Percentiles rank a stretch among this genome's conserved stretches.
phyloP scores from a whole-genome alignment of 352 stramenopile species.

The Pythium dissimile region DNA sequence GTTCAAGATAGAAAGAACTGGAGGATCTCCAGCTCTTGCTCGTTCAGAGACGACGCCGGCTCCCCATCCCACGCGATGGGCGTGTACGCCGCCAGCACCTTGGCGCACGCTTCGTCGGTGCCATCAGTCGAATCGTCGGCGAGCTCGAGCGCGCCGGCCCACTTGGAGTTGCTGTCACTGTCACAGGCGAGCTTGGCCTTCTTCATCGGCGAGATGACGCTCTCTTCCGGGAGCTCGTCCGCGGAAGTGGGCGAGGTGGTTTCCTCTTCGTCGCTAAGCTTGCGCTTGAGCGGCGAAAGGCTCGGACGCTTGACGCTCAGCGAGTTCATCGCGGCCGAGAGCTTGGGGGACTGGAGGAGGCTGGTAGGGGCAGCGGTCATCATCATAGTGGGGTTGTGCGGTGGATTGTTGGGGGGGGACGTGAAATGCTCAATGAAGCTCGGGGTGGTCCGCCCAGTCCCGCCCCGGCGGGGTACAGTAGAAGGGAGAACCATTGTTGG shows the following conservation, averaged over 20 bases:
- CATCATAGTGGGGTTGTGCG: constrained; percentile 12
- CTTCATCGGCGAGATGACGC: constrained; percentile 16
- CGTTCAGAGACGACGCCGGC: not conserved
- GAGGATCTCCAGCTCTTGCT: constrained; percentile 18
- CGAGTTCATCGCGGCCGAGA: constrained; percentile 14
- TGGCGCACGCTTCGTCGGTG: constrained; percentile 16
- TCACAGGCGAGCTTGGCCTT: constrained; percentile 7
- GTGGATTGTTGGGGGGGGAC: not conserved
- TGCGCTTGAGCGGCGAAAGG: constrained; percentile 47
- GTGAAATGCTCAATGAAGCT: constrained; percentile 17
- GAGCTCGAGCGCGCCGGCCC: constrained; percentile 5
- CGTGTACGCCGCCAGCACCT: constrained; percentile 14
- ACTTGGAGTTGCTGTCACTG: not conserved
- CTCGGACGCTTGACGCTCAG: constrained; percentile 39
- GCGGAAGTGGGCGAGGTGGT: constrained; percentile 12
- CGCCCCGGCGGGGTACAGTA: too few relatives aligned
- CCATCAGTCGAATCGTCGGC: constrained; percentile 10
- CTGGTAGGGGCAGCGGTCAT: constrained; percentile 18
- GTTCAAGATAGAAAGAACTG: constrained; percentile 20
- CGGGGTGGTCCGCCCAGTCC: not conserved
- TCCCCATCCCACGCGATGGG: constrained; percentile 1
- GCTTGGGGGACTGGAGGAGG: constrained; percentile 23
- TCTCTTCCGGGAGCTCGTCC: constrained; percentile 6
- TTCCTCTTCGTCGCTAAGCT: constrained; percentile 28
- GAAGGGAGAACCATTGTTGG: not conserved